These are phyloP conservation scores for Fraxinus quadrangulata DNA, from an alignment of 257 asterid species.

Conservation along the genomic window DNA sequence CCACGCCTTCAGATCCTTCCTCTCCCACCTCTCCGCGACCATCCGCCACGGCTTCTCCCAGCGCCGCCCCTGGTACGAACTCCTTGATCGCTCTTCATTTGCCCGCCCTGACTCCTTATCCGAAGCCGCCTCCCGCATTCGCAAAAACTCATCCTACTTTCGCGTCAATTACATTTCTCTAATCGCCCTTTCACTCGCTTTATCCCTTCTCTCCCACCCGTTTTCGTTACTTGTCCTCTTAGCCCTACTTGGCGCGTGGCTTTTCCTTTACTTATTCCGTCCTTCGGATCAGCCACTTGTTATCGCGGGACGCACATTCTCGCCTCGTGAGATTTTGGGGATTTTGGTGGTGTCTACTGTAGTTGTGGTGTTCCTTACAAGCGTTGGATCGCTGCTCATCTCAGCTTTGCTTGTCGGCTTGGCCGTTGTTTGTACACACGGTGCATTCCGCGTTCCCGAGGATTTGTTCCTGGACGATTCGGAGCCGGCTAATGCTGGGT, in stretches of 20 bases:
- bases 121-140: constrained; percentile 53
- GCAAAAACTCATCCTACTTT: constrained; percentile 47
- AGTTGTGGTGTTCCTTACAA: constrained; percentile 50
- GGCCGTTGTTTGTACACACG: constrained; percentile 46
- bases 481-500: constrained; percentile 45
- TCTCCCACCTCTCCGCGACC: constrained; percentile 42
- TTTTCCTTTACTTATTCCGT: constrained; percentile 45
- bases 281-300: constrained; percentile 53
- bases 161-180: constrained; percentile 51
- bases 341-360: constrained; percentile 43
- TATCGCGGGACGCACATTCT: constrained; percentile 45
- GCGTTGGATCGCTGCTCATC: constrained; percentile 54
- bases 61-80: constrained; percentile 59
- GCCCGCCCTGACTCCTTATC: constrained; percentile 52
- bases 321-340: constrained; percentile 48
- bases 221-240: constrained; percentile 49
- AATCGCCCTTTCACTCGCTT: constrained; percentile 42
- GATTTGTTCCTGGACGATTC: constrained; percentile 56
- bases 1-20: constrained; percentile 52
- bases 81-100: constrained; percentile 49
- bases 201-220: constrained; percentile 58
- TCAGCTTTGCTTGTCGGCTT: constrained; percentile 49
- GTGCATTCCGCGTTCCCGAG: constrained; percentile 54
- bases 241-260: constrained; percentile 46
- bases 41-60: constrained; percentile 50